A percentile compares a stretch with the other conserved stretches of the same genome.
Evolutionary conservation across 2,329 filamentous ascomycete genomes (phyloP).

Genomic region (Phyllosticta ampelicida): DNA sequence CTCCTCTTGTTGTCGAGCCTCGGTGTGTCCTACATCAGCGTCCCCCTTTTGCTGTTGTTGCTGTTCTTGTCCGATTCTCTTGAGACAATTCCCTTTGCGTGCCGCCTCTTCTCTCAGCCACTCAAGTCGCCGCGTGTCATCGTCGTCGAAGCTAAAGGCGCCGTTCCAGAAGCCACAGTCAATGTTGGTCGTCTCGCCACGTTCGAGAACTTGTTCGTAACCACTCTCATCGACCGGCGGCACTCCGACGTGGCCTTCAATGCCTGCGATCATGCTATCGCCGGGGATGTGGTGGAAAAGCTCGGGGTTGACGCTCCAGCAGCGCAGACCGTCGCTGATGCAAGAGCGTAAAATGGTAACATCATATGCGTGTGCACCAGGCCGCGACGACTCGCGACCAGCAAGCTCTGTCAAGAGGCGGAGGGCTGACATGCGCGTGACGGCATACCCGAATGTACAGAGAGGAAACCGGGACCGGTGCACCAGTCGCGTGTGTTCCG

Average conservation of each 20-base stretch:
- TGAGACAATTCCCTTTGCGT: slow-evolving; percentile 27
- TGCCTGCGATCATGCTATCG: slow-evolving; percentile 27
- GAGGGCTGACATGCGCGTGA: slow-evolving; percentile 30
- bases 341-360: slow-evolving; percentile 34
- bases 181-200: slow-evolving; percentile 29
- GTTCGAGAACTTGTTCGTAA: slow-evolving; percentile 20
- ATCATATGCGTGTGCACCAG: slow-evolving; percentile 26
- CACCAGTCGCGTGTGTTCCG: slow-evolving; percentile 26
- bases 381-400: slow-evolving; percentile 12
- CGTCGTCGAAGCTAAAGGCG: slow-evolving; percentile 25
- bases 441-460: slow-evolving; percentile 36
- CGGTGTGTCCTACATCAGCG: background rate
- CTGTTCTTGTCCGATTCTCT: slow-evolving; percentile 9
- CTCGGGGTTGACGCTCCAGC: slow-evolving; percentile 35
- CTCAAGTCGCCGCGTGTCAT: slow-evolving; percentile 20
- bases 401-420: slow-evolving; percentile 31
- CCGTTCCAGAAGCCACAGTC: slow-evolving; percentile 31
- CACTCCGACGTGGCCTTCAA: slow-evolving; percentile 20
- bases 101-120: slow-evolving; percentile 29
- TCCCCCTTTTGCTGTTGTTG: background rate
- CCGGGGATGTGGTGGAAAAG: slow-evolving; percentile 36
- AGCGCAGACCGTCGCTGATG: slow-evolving; percentile 24
- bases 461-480: slow-evolving; percentile 34
- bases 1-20: background rate
- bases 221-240: slow-evolving; percentile 27